These are phyloP conservation scores for Hemisphaericaspora xylanilytica DNA, from an alignment of 1,139 yeast species.

Conservation along the genomic window DNA sequence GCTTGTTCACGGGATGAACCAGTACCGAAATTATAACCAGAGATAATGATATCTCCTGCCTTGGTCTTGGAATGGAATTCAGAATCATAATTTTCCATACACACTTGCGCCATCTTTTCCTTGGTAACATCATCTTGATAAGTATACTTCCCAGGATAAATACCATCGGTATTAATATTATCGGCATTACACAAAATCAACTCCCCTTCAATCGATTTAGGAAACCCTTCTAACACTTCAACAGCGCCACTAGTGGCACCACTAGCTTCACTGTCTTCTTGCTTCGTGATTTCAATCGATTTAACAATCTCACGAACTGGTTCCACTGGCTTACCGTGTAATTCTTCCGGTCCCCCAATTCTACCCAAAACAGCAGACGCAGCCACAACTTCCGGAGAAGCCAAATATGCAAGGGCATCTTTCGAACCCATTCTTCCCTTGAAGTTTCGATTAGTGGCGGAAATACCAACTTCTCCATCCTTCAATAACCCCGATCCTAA, in stretches of 20 bases:
- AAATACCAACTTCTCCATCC: slow-evolving; percentile 96
- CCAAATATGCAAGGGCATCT: slow-evolving; percentile 92
- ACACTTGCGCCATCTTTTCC: slow-evolving; percentile 96
- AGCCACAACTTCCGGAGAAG: slow-evolving; percentile 97
- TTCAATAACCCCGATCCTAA: slow-evolving; percentile 89
- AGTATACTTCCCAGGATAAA: slow-evolving; percentile 97
- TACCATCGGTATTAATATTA: slow-evolving; percentile 97
- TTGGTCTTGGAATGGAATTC: slow-evolving; percentile 79
- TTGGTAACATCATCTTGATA: slow-evolving; percentile 95
- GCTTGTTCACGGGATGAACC: slow-evolving; percentile 99
- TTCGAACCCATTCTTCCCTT: slow-evolving; percentile 99
- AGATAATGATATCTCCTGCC: slow-evolving; percentile 83
- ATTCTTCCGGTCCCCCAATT: slow-evolving; percentile 90
- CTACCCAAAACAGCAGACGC: slow-evolving; percentile 94
- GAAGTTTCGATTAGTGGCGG: slow-evolving; percentile 97
- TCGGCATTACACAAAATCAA: slow-evolving; percentile 94
- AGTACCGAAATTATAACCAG: slow-evolving; percentile 96
- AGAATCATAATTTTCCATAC: slow-evolving; percentile 97
- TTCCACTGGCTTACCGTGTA: slow-evolving; percentile 55
- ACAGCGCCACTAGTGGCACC: slow-evolving; percentile 41
- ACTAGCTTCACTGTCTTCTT: slow-evolving; percentile 25
- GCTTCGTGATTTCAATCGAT: slow-evolving; percentile 39
- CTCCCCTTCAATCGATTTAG: slow-evolving; percentile 84
- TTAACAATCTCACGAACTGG: slow-evolving; percentile 47
- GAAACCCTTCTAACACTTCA: slow-evolving; percentile 85